Base-by-base conservation (phyloP, 768 basidiomycete genomes). In the Leccinum imitatum region DNA sequence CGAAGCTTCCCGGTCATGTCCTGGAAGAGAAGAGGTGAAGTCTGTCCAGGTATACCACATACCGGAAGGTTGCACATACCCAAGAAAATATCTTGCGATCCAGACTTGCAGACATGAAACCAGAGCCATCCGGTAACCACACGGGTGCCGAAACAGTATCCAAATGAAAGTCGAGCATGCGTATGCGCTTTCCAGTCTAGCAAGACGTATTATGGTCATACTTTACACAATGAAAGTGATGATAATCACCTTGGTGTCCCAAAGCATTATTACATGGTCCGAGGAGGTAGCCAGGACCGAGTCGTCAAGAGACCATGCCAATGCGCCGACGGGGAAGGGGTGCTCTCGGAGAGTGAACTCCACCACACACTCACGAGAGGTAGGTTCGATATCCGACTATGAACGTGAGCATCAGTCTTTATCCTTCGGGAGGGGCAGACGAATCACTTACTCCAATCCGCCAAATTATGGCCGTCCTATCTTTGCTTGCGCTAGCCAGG, bases 241-340 rank as follows among this genome's bases (percentile, higher is more conserved):
- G 57, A n/a, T 33, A 69, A 70, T 69, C 66, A 95, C 96, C 84
- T 88, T 85, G 33, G 87, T 80, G 72, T 96, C 88, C 94, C 95
- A 99, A 68, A 98, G 79, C 76, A 90, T 89, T 72, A 99, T 87
- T 53, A 77, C 73, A 52, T 87, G 80, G 63, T 98, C 95, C 23
- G 93, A 82, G 41, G 89, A 87, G 6, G 93, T 94, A 48, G 97
- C 80, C 60, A 99, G 78, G 63, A 90, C 80, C 19, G 84, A 77
- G 69, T 95, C 94, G 67, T 98, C 93, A 54, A 88, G 80, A 25
- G 97, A 97, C 95, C 96, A 99, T 1, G 94, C 87, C 59, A 99
- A 76, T 65, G 87, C 89, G 50, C 87, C 87, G 4, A 98, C 87
- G 9, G 86, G 71, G 70, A 89, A 89, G 30, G 80, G 79, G 71